Percentiles rank a stretch among this genome's conserved stretches.
These are phyloP conservation scores for Fraxinus baroniana DNA, from an alignment of 305 asterid species.

Conservation along the genomic window DNA sequence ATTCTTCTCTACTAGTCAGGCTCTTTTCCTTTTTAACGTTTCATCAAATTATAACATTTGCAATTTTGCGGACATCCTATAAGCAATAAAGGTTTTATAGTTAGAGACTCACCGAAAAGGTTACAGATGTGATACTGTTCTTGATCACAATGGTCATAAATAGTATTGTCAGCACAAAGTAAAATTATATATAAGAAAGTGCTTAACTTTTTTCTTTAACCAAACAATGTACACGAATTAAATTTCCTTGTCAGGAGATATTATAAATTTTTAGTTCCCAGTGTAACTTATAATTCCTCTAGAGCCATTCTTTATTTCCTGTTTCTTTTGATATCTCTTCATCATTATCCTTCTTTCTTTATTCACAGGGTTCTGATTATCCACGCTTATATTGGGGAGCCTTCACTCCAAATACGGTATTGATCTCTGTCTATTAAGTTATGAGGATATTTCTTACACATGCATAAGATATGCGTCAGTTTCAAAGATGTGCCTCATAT, in stretches of 20 bases:
- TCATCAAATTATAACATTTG: neutral
- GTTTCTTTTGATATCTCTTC: constrained; percentile 14
- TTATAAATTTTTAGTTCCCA: neutral
- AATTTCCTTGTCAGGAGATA: neutral
- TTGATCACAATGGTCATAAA: neutral
- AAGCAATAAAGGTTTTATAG: neutral
- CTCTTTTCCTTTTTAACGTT: neutral
- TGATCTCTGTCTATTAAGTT: constrained; percentile 14
- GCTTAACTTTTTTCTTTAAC: neutral
- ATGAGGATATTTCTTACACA: neutral
- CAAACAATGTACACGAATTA: neutral
- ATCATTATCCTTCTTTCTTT: constrained; percentile 12
- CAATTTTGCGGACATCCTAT: neutral
- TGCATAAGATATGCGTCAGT: constrained; percentile 2
- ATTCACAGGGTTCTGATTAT: constrained; percentile 68
- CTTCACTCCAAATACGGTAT: constrained; percentile 79
- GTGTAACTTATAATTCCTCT: neutral
- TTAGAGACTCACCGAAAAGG: neutral
- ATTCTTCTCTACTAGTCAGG: neutral
- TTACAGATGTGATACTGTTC: neutral
- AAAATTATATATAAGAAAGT: neutral
- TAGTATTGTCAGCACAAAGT: neutral
- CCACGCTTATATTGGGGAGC: constrained; percentile 90
- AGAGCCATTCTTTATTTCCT: neutral
- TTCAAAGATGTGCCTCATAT: neutral